phyloP scores from a whole-genome alignment of 2,329 filamentous ascomycete genomes.

The Fusarium sp. region DNA sequence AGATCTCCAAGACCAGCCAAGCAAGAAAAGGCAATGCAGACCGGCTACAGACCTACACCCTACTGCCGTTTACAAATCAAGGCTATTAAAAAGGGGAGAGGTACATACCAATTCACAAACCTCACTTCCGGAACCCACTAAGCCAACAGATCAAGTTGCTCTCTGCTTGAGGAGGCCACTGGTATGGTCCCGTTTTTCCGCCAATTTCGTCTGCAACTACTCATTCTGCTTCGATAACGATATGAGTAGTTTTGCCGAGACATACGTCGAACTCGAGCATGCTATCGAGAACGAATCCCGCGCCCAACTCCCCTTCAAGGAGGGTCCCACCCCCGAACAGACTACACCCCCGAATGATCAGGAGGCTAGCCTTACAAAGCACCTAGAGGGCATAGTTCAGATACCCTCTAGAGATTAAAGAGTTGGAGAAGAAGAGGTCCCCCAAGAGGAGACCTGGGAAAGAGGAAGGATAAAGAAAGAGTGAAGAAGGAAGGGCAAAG shows the following conservation, averaged over 20 bases:
- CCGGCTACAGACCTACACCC: accelerated
- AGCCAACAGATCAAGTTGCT: no score
- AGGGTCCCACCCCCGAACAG: slow-evolving; percentile 89
- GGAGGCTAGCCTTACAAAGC: neutral
- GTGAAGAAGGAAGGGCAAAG: neutral
- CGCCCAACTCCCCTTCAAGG: slow-evolving; percentile 86
- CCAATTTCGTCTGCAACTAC: slow-evolving; percentile 88
- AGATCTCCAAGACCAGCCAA: neutral
- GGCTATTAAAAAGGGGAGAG: neutral
- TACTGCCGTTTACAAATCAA: accelerated
- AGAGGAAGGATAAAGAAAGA: no score
- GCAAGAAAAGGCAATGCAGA: accelerated
- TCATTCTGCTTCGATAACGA: slow-evolving; percentile 98
- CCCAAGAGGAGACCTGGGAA: neutral
- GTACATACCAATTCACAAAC: neutral
- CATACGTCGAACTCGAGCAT: slow-evolving; percentile 98
- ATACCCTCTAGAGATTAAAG: neutral
- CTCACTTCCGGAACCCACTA: neutral
- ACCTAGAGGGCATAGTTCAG: neutral
- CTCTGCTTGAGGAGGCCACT: no score
- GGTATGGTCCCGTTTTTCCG: slow-evolving; percentile 76
- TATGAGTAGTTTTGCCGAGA: slow-evolving; percentile 98
- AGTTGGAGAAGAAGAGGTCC: accelerated
- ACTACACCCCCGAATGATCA: slow-evolving; percentile 67
- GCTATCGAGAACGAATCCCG: slow-evolving; percentile 91